Base-by-base conservation (phyloP, 352 stramenopile genomes). In the Phytophthora palmivora region DNA sequence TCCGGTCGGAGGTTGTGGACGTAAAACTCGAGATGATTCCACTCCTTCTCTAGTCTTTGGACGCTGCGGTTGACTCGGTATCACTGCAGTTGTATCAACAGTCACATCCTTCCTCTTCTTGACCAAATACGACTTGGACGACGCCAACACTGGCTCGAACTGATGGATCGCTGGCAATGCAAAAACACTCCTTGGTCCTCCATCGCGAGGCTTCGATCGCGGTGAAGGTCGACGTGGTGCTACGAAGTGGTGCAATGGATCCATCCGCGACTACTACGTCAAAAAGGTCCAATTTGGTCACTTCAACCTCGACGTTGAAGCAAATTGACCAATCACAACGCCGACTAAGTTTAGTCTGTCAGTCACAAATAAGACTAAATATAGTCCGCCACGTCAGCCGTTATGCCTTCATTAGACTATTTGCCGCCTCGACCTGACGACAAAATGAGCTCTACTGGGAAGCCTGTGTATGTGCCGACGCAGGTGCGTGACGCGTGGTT, bases 401-500 rank as follows among this genome's bases (percentile, higher is more conserved):
- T 37, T 57, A 36, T 30, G n/a, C 12, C 28, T 44, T 47, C 41
- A 58, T 58, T 49, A 33, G 19, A 21, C 32, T 37, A 56, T 67
- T 66, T 66, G 50, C 36, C 12, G 22, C 2, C 45, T 11, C 62
- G 55, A 65, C 44, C 21, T 48, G 60, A 63, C 54, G 18, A 70
- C 30, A 49, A 63, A 30, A 76, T 72, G 63, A 82, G 65, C 55
- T 47, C 52, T 22, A 28, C 54, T 8, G 73, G 22, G 6, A 94
- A 90, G 68, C 69, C 83, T 36, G 68, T 78, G 67, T 95, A 92
- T 61, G 86, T 94, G 59, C 79, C 80, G 0, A 84, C 83, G 11
- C 69, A 82, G 39, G 72, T 88, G 43, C 86, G 88, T 46, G 86
- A 96, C 72, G 80, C 86, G 44, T 96, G 81, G 72, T 96, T 96